Base-by-base conservation (phyloP, 192 early-diverging fungal species). In the Chytriomyces sp. region DNA sequence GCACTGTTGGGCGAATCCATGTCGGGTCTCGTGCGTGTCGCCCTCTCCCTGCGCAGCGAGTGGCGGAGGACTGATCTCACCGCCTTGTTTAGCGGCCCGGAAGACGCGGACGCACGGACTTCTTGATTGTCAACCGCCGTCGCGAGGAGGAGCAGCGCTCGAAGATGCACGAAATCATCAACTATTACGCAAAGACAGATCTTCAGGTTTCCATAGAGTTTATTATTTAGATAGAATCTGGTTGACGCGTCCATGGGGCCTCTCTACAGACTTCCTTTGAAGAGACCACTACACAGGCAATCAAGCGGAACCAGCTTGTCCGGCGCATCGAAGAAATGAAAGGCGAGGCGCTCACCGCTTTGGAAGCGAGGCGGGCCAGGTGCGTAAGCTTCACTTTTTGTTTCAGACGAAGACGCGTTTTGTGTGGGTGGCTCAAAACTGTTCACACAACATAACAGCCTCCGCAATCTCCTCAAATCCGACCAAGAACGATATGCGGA, bases 251-350 rank as follows among this genome's bases (percentile, higher is more conserved):
- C n/a, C n/a, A n/a, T n/a, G n/a, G n/a, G n/a, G n/a, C n/a, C n/a
- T n/a, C n/a, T 32, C 10, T 5, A 3, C 54, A 81, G 77, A 77
- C 81, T 6, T 54, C 79, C 33, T 85, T 85, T 55, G 81, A 85
- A 65, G 77, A 75, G 39, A 53, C 56, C 8, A 75, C 83, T 5
- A 59, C 40, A 4, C n/a, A n/a, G 10, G 65, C 73, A 33, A 85
- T 85, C 69, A 57, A 64, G 19, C 64, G 77, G 8, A 82, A 81
- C 19, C 75, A 77, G 17, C 22, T 85, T 37, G 30, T 64, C 4
- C 19, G 62, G 7, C 38, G 72, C 22, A 69, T 83, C 36, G 63
- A 78, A 17, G 69, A 77, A 58, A 67, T 81, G 19, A 62, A 75
- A 49, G 44, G 40, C 2, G 36, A 62, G 28, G 79, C 78, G 40